Evolutionary conservation across 352 stramenopile genomes (phyloP).

Genomic region (Discostella stelligera): DNA sequence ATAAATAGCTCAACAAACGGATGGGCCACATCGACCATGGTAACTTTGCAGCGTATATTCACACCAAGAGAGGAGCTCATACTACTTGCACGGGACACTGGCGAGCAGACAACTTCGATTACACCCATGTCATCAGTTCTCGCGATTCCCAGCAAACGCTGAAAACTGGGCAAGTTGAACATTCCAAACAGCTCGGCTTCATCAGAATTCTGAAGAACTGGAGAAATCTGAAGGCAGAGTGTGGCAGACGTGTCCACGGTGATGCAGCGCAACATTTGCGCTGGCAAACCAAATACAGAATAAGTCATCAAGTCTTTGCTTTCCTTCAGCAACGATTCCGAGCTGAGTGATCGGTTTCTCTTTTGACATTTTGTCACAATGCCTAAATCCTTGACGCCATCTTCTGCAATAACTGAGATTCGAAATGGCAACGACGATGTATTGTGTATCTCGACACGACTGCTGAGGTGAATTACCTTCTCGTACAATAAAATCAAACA

Average conservation of each 20-base stretch:
- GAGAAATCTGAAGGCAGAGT: slow-evolving; percentile 54
- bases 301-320: slow-evolving; percentile 55
- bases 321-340: slow-evolving; percentile 48
- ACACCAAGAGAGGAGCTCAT: slow-evolving; percentile 27
- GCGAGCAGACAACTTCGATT: slow-evolving; percentile 56
- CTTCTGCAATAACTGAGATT: slow-evolving; percentile 56
- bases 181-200: slow-evolving; percentile 43
- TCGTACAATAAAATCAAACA: slow-evolving; percentile 7
- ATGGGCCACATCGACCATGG: slow-evolving; percentile 56
- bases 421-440: slow-evolving; percentile 57
- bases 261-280: slow-evolving; percentile 49
- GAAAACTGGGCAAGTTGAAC: slow-evolving; percentile 55
- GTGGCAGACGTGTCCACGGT: slow-evolving; percentile 51
- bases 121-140: slow-evolving; percentile 42
- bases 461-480: slow-evolving; percentile 76
- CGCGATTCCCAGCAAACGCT: slow-evolving; percentile 55
- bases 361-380: slow-evolving; percentile 43
- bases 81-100: slow-evolving; percentile 24
- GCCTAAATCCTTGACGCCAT: slow-evolving; percentile 53
- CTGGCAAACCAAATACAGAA: slow-evolving; percentile 62
- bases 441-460: slow-evolving; percentile 74
- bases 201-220: slow-evolving; percentile 38
- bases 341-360: slow-evolving; percentile 26
- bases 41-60: slow-evolving; percentile 62
- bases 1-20: slow-evolving; percentile 75